These are phyloP conservation scores for Selaginella tamariscina DNA, from an alignment of 75 land plant genomes.

Conservation along the genomic window DNA sequence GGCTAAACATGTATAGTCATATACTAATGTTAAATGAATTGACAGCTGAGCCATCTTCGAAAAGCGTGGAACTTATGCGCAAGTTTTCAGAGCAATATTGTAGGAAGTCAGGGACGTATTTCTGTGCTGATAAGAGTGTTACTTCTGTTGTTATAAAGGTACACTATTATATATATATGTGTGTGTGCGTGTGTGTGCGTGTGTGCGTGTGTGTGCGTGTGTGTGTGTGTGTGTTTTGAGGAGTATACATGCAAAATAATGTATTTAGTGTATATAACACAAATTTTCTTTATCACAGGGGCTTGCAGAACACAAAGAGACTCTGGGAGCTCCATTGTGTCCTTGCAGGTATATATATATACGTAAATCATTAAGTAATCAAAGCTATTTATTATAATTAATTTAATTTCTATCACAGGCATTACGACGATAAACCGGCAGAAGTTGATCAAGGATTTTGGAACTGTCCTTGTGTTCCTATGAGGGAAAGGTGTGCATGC, in stretches of 20 bases:
- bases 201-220: background rate
- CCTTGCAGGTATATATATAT: constrained; percentile 56
- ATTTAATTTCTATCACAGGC: constrained; percentile 32
- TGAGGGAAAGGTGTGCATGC: constrained; percentile 94
- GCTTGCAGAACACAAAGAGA: constrained; percentile 85
- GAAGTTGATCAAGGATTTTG: constrained; percentile 87
- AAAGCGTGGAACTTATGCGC: constrained; percentile 83
- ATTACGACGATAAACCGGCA: constrained; percentile 91
- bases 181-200: background rate
- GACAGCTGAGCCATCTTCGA: constrained; percentile 75
- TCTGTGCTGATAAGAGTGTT: constrained; percentile 82
- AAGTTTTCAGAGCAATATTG: constrained; percentile 96
- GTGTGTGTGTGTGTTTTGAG: background rate
- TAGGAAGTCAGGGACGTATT: constrained; percentile 79
- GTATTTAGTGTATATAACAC: background rate
- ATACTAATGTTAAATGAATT: too few species aligned
- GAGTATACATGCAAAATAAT: background rate
- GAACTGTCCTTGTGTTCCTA: constrained; percentile 97
- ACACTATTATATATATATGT: background rate
- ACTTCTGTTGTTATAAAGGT: constrained; percentile 96
- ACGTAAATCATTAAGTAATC: background rate
- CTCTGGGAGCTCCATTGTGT: constrained; percentile 80
- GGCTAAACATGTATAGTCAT: too few species aligned
- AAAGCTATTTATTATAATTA: background rate
- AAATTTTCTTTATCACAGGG: constrained; percentile 40